These are phyloP conservation scores for Cardiospermum halicacabum DNA, from an alignment of 345 rosid species.

Conservation along the genomic window DNA sequence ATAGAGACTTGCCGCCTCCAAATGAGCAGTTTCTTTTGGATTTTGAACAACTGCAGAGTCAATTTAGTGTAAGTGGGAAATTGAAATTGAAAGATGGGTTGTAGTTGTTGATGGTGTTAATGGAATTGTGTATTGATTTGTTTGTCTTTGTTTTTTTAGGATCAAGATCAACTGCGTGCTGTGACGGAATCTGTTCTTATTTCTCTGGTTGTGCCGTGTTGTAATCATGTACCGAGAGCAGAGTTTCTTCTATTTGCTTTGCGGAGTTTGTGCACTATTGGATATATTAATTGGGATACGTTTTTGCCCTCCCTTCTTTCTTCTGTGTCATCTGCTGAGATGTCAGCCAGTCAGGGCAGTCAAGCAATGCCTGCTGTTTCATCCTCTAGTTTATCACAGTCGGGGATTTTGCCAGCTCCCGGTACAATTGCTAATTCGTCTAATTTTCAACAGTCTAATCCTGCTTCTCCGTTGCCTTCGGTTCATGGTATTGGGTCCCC, in stretches of 20 bases:
- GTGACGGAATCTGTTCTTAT: conserved; percentile 79
- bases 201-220: conserved; percentile 70
- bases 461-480: conserved; percentile 55
- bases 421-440: conserved; percentile 43
- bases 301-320: conserved; percentile 80
- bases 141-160: conserved; percentile 36
- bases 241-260: conserved; percentile 92
- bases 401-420: conserved; percentile 49
- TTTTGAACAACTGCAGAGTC: conserved; percentile 81
- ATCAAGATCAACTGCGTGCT: conserved; percentile 76
- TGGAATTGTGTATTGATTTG: conserved; percentile 12
- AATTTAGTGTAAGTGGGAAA: conserved; percentile 56
- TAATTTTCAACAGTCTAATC: conserved; percentile 59
- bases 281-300: conserved; percentile 88
- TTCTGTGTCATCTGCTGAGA: conserved; percentile 73
- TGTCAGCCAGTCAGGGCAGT: conserved; percentile 51
- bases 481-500: conserved; percentile 87
- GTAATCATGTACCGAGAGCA: conserved; percentile 83
- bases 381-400: conserved; percentile 55
- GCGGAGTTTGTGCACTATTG: conserved; percentile 61
- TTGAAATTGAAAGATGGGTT: neutral
- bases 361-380: conserved; percentile 52
- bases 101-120: neutral
- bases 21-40: conserved; percentile 86
- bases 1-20: conserved; percentile 80